Evolutionary conservation across 805 yeast species (phyloP).

Genomic region (Wickerhamiella galacta): DNA sequence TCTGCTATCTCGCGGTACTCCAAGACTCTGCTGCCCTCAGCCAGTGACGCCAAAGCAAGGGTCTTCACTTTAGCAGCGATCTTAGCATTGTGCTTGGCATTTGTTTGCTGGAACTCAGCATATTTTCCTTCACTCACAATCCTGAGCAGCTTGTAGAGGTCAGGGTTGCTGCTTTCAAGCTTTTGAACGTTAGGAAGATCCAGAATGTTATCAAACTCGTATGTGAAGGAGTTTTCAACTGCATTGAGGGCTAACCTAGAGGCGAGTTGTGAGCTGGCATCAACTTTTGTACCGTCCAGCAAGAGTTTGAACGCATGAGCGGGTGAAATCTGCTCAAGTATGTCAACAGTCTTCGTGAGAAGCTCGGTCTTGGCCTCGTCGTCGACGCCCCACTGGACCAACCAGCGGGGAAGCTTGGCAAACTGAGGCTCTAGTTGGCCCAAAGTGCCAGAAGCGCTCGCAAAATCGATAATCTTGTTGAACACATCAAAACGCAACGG

Average conservation of each 20-base stretch:
- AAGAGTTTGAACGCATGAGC: slow-evolving; percentile 10
- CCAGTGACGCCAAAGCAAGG: slow-evolving; percentile 18
- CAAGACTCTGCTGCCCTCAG: slow-evolving; percentile 13
- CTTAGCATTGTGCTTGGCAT: slow-evolving; percentile 5
- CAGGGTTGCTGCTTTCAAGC: slow-evolving; percentile 12
- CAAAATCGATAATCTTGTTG: slow-evolving; percentile 19
- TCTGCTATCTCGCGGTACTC: slow-evolving; percentile 21
- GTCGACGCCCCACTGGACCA: slow-evolving; percentile 21
- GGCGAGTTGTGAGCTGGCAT: slow-evolving; percentile 9
- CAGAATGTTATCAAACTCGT: slow-evolving; percentile 19
- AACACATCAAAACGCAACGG: slow-evolving; percentile 20
- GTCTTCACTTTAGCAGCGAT: slow-evolving; percentile 16
- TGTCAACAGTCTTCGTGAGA: slow-evolving; percentile 15
- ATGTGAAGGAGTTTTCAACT: slow-evolving; percentile 14
- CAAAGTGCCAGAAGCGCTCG: slow-evolving; percentile 20
- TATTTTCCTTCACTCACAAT: slow-evolving; percentile 20
- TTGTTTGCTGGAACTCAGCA: slow-evolving; percentile 8
- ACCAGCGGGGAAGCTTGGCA: slow-evolving; percentile 23
- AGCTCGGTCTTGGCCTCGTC: slow-evolving; percentile 16
- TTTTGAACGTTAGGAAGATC: slow-evolving; percentile 18
- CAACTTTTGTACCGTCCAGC: slow-evolving; percentile 11
- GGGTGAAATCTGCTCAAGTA: slow-evolving; percentile 7
- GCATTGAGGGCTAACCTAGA: slow-evolving; percentile 14
- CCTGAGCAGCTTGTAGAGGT: slow-evolving; percentile 15
- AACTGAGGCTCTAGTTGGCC: slow-evolving; percentile 24